Percentiles rank a stretch among this genome's conserved stretches.
Conservation (phyloP, 345 rosid genomes). For the Erucastrum elatum region DNA sequence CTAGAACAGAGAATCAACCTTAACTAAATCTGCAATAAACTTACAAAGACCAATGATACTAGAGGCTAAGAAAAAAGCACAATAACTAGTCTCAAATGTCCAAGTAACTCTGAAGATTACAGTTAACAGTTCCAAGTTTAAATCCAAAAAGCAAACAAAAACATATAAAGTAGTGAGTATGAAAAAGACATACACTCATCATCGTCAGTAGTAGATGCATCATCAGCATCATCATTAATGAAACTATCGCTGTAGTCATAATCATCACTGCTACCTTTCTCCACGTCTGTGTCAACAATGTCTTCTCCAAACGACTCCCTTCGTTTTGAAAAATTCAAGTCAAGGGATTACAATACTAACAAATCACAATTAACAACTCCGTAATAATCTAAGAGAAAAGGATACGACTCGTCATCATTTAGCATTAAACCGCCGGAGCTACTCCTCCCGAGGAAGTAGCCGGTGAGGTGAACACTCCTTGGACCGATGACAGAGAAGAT, state of each 20-base stretch:
- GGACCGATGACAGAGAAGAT: conserved; percentile 75
- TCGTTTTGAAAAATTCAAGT: background rate
- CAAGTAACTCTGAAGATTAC: background rate
- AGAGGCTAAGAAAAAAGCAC: background rate
- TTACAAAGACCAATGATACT: background rate
- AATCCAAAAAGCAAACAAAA: background rate
- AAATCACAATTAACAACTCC: background rate
- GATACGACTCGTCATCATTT: conserved; percentile 64
- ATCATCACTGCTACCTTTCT: conserved; percentile 55
- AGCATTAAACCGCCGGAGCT: background rate
- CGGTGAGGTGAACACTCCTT: conserved; percentile 65
- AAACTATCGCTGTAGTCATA: conserved; percentile 66
- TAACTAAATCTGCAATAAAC: background rate
- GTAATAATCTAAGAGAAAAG: conserved; percentile 35
- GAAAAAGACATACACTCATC: conserved; percentile 44
- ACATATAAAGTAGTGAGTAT: background rate
- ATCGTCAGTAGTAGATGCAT: conserved; percentile 34
- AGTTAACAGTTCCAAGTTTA: background rate
- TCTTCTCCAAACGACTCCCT: conserved; percentile 75
- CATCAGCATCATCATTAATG: conserved; percentile 59
- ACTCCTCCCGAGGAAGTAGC: conserved; percentile 49
- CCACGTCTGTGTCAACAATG: conserved; percentile 57
- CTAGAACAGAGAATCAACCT: conserved; percentile 1
- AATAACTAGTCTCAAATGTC: background rate
- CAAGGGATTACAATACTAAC: conserved; percentile 2